Evolutionary conservation across 495 filamentous ascomycete genomes (phyloP), one percentile per base, ranked within the genome.

Genomic region (Lophium mytilinum): DNA sequence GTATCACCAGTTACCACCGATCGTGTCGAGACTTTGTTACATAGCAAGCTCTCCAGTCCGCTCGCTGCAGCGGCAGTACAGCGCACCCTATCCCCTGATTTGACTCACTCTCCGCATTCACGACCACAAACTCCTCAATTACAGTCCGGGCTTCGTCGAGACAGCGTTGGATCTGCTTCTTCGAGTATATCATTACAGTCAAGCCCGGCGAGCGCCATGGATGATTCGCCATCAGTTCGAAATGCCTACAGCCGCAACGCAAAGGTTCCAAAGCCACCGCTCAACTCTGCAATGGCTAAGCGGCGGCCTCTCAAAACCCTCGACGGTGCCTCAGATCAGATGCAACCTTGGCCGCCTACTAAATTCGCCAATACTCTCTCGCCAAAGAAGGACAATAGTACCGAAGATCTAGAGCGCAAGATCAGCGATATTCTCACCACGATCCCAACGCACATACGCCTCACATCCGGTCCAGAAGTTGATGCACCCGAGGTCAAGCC

Each of bases 351-450:
- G 59, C 60, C 63, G 35, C 64, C 61, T 24, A 55, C 55, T 11
- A 45, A 64, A 36, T 63, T 62, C 46, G 49, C 55, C 0, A 37
- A 57, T 34, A 12, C 35, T 7, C 36, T 41, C 4, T n/a, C 54
- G 1, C 47, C 47, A 8, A 15, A n/a, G 11, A 50, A 50, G 17
- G 30, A 50, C 47, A 53, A 56, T 49, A 56, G 42, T 35, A 45
- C 55, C 9, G 82, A 86, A 39, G 84, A 87, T 55, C 81, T 98
- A 4, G 89, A 95, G 63, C 82, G 87, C 51, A 89, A 91, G 58
- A 90, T 98, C 46, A 87, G 80, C 67, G 83, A 86, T 17, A 87
- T 98, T 47, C 77, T 98, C 9, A 82, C 84, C 45, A 83, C 78
- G 9, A 83, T 98, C 34, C 89, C 90, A 36, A 83, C 86, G 15